Evolutionary conservation across 805 yeast genomes (phyloP), one percentile per base, ranked within the genome.

Genomic region (Nakazawaea holstii): DNA sequence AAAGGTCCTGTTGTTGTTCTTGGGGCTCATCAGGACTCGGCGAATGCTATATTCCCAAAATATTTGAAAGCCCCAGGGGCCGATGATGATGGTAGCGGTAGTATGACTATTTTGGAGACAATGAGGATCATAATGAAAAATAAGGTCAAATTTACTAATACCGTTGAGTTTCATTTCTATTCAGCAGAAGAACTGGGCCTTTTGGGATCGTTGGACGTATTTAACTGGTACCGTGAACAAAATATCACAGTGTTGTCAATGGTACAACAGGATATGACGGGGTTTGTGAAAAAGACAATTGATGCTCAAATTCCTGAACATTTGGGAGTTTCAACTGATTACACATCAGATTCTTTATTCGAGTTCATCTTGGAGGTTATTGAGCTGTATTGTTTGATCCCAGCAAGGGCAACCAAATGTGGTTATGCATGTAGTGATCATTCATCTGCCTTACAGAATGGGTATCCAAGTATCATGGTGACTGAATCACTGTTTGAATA

Each of bases 221-320:
- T 87, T 62, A 64, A 76, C 8, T 62, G 67, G 26, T 86, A 86
- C 59, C 60, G 68, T 9, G 55, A 60, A 14, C 57, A 69, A n/a
- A 67, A 69, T 29, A 67, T 66, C 41, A 68, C 73, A 7, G 89
- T 92, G 20, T 76, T 81, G 29, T 90, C 91, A 5, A 84, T 90
- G 94, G 69, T 92, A 35, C 97, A 92, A 65, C 95, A 89, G 62
- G 99, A 92, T 62, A 91, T 91, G 96, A 86, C 96, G 2, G 97
- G 96, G 0, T 88, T 72, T 59, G 76, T 83, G 2, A 69, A 72
- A 31, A 76, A 73, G 37, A 68, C 82, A 36, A 59, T 66, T 35
- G 78, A 73, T 52, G 66, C 53, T 28, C 84, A 74, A 49, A 68
- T 61, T 55, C 80, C 70, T 63, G 89, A 79, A 38, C 81, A 80